Conservation (phyloP, 192 early-diverging fungal genomes). For the Coemansia sp. region DNA sequence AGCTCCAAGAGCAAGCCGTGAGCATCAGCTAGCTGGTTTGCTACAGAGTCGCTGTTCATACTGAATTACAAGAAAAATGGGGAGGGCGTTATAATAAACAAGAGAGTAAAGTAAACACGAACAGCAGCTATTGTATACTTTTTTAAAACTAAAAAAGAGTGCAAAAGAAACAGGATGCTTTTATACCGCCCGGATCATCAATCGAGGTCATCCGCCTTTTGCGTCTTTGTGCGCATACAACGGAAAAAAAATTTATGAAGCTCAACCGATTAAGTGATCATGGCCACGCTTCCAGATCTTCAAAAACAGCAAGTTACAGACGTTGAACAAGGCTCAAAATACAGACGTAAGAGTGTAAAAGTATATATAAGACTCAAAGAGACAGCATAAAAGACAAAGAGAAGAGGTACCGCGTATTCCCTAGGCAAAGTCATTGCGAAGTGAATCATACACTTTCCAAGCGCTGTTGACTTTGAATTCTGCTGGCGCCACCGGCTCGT, state of each 20-base stretch:
- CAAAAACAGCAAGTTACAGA: background rate
- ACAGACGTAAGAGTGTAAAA: background rate
- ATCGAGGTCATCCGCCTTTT: background rate
- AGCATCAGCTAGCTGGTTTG: constrained; percentile 23
- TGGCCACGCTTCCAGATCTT: background rate
- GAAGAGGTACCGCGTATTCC: background rate
- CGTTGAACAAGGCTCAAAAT: background rate
- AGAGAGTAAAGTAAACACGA: constrained; percentile 8
- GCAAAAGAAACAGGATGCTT: background rate
- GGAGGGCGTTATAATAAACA: constrained; percentile 6
- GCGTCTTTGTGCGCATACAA: background rate
- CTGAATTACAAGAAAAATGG: background rate
- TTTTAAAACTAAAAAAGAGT: background rate
- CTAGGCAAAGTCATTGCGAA: constrained; percentile 32
- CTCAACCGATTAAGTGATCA: constrained; percentile 2
- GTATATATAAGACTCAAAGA: background rate
- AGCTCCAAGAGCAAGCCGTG: constrained; percentile 24
- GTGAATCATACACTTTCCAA: constrained; percentile 64
- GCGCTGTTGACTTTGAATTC: constrained; percentile 71
- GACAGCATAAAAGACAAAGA: background rate
- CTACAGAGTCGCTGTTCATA: constrained; percentile 18
- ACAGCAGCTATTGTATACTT: constrained; percentile 16
- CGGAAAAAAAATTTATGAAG: background rate
- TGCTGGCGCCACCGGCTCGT: constrained; percentile 56
- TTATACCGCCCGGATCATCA: background rate